phyloP scores from a whole-genome alignment of 2,329 filamentous ascomycete genomes.

The Uncinocarpus reesii region DNA sequence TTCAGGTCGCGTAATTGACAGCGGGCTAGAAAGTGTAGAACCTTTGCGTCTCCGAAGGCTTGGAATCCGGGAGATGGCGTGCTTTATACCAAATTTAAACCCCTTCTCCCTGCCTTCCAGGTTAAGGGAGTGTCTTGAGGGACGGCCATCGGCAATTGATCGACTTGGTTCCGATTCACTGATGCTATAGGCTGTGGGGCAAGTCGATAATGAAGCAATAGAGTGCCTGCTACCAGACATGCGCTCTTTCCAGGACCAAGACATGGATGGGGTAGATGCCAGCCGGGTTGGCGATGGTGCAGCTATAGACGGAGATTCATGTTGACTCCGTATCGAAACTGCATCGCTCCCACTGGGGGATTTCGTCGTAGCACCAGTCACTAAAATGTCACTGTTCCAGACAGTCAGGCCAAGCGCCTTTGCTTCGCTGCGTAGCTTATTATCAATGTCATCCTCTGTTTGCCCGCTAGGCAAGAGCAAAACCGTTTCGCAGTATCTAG shows the following conservation, averaged over 20 bases:
- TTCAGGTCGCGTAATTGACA: not conserved
- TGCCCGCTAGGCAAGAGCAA: constrained; percentile 15
- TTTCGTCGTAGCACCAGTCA: constrained; percentile 17
- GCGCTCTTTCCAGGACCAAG: constrained; percentile 14
- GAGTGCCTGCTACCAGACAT: constrained; percentile 30
- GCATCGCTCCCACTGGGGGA: not conserved
- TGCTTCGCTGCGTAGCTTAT: constrained; percentile 31
- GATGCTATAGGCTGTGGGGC: constrained; percentile 32
- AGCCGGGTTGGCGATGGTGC: constrained; percentile 26
- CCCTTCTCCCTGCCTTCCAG: constrained; percentile 14
- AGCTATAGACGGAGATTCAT: constrained; percentile 15
- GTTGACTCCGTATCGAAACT: not conserved
- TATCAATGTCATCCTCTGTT: constrained; percentile 31
- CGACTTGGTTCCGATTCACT: constrained; percentile 23
- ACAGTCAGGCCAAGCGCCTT: constrained; percentile 29
- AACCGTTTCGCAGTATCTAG: constrained; percentile 11
- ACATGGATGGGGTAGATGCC: constrained; percentile 27
- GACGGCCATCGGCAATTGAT: constrained; percentile 14
- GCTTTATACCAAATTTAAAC: constrained; percentile 14
- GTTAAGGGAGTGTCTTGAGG: constrained; percentile 20
- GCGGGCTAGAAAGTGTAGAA: not conserved
- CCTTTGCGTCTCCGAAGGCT: constrained; percentile 12
- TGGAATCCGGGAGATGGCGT: constrained; percentile 15
- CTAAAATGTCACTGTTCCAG: constrained; percentile 18
- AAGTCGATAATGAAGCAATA: constrained; percentile 31